Evolutionary conservation across 768 basidiomycete species (phyloP).

Genomic region (Phallus indusiatus): DNA sequence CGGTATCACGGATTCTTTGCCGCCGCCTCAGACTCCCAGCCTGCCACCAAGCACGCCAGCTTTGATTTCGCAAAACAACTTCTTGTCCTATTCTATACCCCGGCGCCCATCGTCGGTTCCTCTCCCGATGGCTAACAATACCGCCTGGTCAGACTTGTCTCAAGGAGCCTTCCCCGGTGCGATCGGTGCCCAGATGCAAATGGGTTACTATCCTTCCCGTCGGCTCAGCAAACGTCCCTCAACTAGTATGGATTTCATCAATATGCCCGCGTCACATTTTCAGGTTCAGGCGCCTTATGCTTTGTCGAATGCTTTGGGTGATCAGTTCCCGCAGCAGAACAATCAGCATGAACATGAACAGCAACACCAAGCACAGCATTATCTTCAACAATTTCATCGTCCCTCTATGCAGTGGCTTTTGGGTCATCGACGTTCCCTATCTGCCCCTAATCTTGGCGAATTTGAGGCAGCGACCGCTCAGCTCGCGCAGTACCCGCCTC

Average conservation of each 20-base stretch:
- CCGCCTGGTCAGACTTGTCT: background rate
- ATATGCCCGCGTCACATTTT: background rate
- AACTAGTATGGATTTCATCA: conserved; percentile 5
- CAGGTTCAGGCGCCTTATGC: background rate
- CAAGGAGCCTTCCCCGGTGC: background rate
- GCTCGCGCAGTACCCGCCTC: background rate
- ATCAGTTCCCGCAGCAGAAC: background rate
- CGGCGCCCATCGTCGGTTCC: conserved; percentile 8
- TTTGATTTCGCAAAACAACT: background rate
- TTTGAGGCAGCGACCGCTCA: background rate
- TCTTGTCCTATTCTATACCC: background rate
- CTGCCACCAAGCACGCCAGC: background rate
- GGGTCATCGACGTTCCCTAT: conserved; percentile 6
- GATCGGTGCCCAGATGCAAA: background rate
- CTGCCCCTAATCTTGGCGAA: conserved; percentile 3
- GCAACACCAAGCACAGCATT: too few species aligned
- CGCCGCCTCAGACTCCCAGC: background rate
- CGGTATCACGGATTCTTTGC: background rate
- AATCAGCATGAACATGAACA: background rate
- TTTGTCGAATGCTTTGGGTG: background rate
- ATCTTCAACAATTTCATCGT: too few species aligned
- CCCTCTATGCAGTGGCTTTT: background rate
- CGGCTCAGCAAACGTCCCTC: conserved; percentile 7
- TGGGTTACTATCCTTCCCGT: background rate
- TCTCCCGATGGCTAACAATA: background rate